Evolutionary conservation across 306 rosid species (phyloP).

Genomic region (Prunus mira): DNA sequence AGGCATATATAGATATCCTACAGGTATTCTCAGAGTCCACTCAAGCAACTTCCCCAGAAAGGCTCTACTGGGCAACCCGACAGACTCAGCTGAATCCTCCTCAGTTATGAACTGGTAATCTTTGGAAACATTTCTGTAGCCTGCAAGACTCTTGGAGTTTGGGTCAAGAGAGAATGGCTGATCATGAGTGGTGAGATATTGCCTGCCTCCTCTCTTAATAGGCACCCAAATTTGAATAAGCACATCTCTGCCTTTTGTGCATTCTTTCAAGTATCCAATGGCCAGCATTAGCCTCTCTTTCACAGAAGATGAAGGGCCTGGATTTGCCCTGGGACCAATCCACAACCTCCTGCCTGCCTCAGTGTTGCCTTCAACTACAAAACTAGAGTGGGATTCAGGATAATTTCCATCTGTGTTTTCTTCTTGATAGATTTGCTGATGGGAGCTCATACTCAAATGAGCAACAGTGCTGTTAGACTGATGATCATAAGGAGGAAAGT

Average conservation of each 20-base stretch:
- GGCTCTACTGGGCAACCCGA: constrained; percentile 15
- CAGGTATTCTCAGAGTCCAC: too few relatives aligned
- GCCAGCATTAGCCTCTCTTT: constrained; percentile 52
- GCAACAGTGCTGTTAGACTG: neutral
- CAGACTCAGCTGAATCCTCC: constrained; percentile 9
- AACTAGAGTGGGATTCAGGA: neutral
- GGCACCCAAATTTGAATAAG: constrained; percentile 65
- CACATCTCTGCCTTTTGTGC: constrained; percentile 29
- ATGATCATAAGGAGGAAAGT: constrained; percentile 10
- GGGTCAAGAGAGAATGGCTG: constrained; percentile 21
- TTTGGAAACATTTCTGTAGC: constrained; percentile 1
- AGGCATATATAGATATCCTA: too few relatives aligned
- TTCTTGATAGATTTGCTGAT: constrained; percentile 23
- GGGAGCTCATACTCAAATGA: neutral
- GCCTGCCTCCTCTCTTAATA: constrained; percentile 11
- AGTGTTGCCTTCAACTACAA: constrained; percentile 10
- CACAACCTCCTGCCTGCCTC: constrained; percentile 41
- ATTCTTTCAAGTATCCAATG: constrained; percentile 39
- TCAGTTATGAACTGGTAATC: constrained; percentile 5
- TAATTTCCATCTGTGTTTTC: neutral
- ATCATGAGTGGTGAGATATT: constrained; percentile 15
- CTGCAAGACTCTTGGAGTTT: constrained; percentile 6
- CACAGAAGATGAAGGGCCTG: constrained; percentile 32
- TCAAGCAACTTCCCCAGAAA: constrained; percentile 26
- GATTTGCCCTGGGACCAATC: constrained; percentile 39